A percentile compares a stretch with the other conserved stretches of the same genome.
These are phyloP conservation scores for Trichoderma sp. DNA, from an alignment of 2,329 filamentous ascomycete species.

Conservation along the genomic window DNA sequence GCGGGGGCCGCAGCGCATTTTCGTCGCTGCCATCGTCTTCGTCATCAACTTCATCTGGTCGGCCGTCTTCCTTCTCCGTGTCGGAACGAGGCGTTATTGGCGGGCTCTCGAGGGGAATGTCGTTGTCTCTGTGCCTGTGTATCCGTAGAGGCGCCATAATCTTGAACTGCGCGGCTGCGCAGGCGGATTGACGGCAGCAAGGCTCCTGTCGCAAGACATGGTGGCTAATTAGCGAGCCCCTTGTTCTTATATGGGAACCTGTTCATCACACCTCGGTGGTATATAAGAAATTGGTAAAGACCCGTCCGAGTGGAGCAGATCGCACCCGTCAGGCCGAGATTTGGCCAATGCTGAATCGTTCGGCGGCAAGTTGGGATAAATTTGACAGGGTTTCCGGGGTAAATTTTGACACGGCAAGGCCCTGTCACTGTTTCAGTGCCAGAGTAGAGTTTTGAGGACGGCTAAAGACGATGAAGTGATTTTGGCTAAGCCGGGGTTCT, in stretches of 20 bases:
- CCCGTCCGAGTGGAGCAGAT: constrained; percentile 1
- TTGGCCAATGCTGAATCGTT: neutral
- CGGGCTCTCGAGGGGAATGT: neutral
- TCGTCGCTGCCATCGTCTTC: neutral
- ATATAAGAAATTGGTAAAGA: constrained; percentile 12
- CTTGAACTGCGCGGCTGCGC: neutral
- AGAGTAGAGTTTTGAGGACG: neutral
- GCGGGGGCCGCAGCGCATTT: neutral
- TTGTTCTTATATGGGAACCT: constrained; percentile 1
- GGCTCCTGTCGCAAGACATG: neutral
- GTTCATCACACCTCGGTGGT: neutral
- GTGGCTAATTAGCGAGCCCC: constrained; percentile 2
- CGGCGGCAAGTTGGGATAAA: neutral
- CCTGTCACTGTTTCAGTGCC: neutral
- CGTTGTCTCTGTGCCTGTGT: neutral
- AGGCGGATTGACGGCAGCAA: neutral
- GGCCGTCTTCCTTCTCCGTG: neutral
- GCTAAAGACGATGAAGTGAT: neutral
- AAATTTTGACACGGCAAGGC: neutral
- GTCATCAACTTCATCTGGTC: neutral
- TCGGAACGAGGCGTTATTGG: neutral
- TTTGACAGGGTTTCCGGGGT: neutral
- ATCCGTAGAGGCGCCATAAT: neutral
- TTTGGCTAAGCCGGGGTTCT: neutral
- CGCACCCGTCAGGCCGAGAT: neutral